Percentiles rank a stretch among this genome's conserved stretches.
Evolutionary conservation across 2,329 filamentous ascomycete species (phyloP).

Genomic region (Fusarium siculi): DNA sequence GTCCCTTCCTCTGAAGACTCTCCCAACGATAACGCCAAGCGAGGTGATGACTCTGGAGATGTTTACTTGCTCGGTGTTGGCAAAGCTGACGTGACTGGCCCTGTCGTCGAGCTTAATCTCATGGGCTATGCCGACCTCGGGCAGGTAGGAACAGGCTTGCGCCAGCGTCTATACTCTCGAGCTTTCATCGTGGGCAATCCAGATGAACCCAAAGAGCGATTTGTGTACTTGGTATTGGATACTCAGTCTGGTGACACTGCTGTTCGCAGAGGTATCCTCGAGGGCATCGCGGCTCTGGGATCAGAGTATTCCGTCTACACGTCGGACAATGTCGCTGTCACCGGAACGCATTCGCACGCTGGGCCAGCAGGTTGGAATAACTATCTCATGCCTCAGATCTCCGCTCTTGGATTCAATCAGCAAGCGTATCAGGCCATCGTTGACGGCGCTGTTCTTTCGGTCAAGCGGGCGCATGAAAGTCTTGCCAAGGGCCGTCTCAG

Average conservation of each 20-base stretch:
- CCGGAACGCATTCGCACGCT: background rate
- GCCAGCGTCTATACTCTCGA: background rate
- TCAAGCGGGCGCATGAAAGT: conserved; percentile 1
- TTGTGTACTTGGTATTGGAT: conserved; percentile 1
- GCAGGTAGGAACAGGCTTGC: background rate
- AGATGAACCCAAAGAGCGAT: background rate
- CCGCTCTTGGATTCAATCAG: background rate
- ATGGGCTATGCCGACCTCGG: conserved; percentile 12
- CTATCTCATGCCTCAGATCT: conserved; percentile 14
- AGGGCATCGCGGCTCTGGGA: background rate
- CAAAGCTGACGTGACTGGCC: conserved; percentile 6
- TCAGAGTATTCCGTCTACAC: background rate
- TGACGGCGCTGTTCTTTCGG: background rate
- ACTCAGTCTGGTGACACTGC: background rate
- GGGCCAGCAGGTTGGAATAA: conserved; percentile 12
- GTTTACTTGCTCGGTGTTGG: conserved; percentile 2
- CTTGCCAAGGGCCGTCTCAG: background rate
- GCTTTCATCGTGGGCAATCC: conserved; percentile 2
- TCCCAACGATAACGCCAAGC: fast-evolving
- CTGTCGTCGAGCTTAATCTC: conserved; percentile 13
- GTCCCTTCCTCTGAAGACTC: background rate
- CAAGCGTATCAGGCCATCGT: conserved; percentile 6
- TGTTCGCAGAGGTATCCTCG: background rate
- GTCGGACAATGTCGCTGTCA: background rate
- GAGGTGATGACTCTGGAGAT: background rate